Percentiles rank a stretch among this genome's conserved stretches.
Evolutionary conservation across 768 basidiomycete species (phyloP).

Genomic region (Tricholoma flavovirens): DNA sequence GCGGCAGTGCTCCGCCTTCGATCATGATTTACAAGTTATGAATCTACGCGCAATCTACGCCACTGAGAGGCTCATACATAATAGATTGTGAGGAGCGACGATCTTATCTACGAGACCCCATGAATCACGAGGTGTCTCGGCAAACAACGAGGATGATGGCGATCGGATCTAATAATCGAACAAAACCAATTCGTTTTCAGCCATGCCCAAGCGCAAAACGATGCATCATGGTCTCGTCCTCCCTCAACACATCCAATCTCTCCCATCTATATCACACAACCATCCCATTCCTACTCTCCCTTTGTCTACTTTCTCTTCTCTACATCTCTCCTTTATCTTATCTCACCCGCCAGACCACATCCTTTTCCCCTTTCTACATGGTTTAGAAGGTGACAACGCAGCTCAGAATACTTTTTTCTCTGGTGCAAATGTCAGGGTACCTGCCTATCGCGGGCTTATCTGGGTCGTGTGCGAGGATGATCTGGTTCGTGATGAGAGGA

Average conservation of each 20-base stretch:
- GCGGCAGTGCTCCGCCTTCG: too few species aligned
- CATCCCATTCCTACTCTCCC: not conserved
- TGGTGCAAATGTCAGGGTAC: constrained; percentile 14
- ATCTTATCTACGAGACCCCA: too few species aligned
- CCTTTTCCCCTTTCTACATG: constrained; percentile 87
- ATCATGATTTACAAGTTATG: too few species aligned
- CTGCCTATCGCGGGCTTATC: constrained; percentile 66
- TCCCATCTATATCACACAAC: not conserved
- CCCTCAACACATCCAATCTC: not conserved
- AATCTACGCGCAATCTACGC: too few species aligned
- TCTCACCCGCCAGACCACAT: constrained; percentile 74
- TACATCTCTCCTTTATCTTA: constrained; percentile 35
- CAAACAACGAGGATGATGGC: too few species aligned
- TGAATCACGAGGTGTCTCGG: too few species aligned
- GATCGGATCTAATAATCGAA: too few species aligned
- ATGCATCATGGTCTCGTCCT: not conserved
- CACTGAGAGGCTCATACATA: too few species aligned
- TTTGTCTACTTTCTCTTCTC: not conserved
- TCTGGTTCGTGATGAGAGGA: constrained; percentile 24
- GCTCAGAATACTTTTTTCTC: constrained; percentile 78
- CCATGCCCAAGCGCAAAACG: not conserved
- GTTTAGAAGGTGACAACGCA: constrained; percentile 74
- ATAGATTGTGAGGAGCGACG: too few species aligned
- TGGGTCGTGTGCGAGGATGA: constrained; percentile 82
- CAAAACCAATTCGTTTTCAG: too few species aligned